These are phyloP conservation scores for Thuja plicata DNA, from an alignment of 83 land plant species.

Conservation along the genomic window DNA sequence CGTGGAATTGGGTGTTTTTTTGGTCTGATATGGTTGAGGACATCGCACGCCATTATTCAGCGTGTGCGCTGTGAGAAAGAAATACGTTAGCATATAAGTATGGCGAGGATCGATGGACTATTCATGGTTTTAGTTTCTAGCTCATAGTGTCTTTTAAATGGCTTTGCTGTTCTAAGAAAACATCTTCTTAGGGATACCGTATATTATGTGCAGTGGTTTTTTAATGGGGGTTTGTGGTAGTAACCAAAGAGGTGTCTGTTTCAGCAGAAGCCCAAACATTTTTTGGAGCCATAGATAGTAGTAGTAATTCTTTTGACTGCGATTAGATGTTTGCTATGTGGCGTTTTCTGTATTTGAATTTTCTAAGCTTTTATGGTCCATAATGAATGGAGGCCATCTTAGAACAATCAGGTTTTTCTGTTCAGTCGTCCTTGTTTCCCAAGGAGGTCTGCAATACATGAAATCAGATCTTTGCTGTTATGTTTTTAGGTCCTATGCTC, in stretches of 20 bases:
- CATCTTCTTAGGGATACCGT: not conserved
- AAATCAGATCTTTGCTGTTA: not conserved
- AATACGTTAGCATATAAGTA: not conserved
- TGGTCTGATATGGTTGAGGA: not conserved
- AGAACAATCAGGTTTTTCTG: not conserved
- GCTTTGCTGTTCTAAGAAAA: not conserved
- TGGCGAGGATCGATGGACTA: not conserved
- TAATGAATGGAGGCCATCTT: not conserved
- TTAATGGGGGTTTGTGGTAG: not conserved
- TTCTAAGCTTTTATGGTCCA: not conserved
- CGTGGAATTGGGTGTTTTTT: not conserved
- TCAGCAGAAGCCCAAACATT: not conserved
- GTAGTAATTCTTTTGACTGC: not conserved
- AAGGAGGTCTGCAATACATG: not conserved
- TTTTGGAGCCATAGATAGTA: not conserved
- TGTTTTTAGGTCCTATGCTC: not conserved
- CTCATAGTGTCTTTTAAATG: not conserved
- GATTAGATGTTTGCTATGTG: not conserved
- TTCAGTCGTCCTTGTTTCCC: not conserved
- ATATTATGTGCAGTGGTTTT: not conserved
- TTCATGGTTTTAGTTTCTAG: not conserved
- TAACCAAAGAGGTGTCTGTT: not conserved
- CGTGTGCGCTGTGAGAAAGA: not conserved
- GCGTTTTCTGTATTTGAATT: not conserved
- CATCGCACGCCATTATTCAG: not conserved